Evolutionary conservation across 192 early-diverging fungal genomes (phyloP), one percentile per base, ranked within the genome.

Genomic region (Podila minutissima): DNA sequence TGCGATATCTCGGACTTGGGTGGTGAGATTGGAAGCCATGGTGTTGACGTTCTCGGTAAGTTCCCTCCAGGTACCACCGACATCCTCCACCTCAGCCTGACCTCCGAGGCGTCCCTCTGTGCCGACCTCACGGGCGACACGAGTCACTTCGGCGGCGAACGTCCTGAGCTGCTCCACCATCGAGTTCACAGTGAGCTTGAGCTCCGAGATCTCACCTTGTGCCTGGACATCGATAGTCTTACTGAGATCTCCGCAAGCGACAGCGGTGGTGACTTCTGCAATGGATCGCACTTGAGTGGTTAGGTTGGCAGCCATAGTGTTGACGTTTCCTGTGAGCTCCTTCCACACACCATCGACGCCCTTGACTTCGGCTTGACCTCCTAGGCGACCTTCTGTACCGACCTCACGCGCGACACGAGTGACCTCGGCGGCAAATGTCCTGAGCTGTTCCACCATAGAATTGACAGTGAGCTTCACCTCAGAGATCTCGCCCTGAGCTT

Each of bases 301-400:
- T 7, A 93, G 82, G 60, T 93, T 88, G 35, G 83, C 74, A 0
- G 91, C 91, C 92, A 93, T 93, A 15, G 77, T 88, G 75, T 93
- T 93, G 53, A 93, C 92, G 71, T 91, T 92, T 61, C 90, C 89
- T 0, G 92, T 93, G 0, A 93, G 71, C 26, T 92, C 87, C 46
- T 89, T 91, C 92, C 92, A 93, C 0, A 88, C 90, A 20, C 92
- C 92, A 37, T 74, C 91, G 4, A 92, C 92, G 20, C 66, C 83
- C 20, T 59, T 69, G 0, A 93, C 92, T 5, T 84, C 82, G 32
- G 92, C 92, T 72, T 92, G 91, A 3, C 91, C 92, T 11, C 90
- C 92, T 7, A 93, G 68, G 22, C 84, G 82, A 3, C 92, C 92
- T 17, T 93, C 92, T 0, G 92, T 92, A 0, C 92, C 92, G 26